Evolutionary conservation across 306 rosid genomes (phyloP).

Genomic region (Lagenaria siceraria): DNA sequence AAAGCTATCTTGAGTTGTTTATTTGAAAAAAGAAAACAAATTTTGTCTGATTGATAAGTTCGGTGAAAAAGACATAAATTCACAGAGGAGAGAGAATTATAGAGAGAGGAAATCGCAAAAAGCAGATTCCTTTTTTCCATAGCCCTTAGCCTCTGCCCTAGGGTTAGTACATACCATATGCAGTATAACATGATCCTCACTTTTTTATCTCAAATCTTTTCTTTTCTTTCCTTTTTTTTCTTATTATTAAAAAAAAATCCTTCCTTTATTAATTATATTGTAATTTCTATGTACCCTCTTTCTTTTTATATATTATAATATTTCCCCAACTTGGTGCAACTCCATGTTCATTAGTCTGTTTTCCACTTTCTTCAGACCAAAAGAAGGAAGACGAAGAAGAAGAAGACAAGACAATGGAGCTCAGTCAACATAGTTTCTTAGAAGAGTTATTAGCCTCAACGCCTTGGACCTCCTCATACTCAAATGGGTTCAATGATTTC

Average conservation of each 20-base stretch:
- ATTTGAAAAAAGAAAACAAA: conserved; percentile 32
- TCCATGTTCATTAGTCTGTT: not conserved
- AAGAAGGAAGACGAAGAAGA: conserved; percentile 4
- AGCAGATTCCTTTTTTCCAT: conserved; percentile 63
- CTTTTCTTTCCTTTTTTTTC: not conserved
- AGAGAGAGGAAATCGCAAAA: conserved; percentile 4
- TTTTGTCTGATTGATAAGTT: conserved; percentile 44
- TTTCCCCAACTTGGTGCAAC: conserved; percentile 8
- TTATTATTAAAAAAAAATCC: not conserved
- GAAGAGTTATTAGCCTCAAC: conserved; percentile 44
- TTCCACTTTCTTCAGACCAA: conserved; percentile 1
- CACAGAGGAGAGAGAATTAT: conserved; percentile 17
- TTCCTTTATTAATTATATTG: not conserved
- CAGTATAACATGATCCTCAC: not conserved
- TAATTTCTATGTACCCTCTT: not conserved
- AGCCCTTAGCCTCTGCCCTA: not conserved
- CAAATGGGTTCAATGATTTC: conserved; percentile 45
- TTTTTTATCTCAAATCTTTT: not conserved
- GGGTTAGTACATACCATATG: not conserved
- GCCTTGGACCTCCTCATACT: conserved; percentile 11
- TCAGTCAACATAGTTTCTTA: conserved; percentile 65
- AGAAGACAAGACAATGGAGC: conserved; percentile 48
- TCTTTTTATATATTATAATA: not conserved
- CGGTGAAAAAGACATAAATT: conserved; percentile 66
- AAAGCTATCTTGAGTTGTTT: conserved; percentile 37